A percentile compares a stretch with the other conserved stretches of the same genome.
Evolutionary conservation across 345 rosid species (phyloP).

Genomic region (Eucalyptus polybractea): DNA sequence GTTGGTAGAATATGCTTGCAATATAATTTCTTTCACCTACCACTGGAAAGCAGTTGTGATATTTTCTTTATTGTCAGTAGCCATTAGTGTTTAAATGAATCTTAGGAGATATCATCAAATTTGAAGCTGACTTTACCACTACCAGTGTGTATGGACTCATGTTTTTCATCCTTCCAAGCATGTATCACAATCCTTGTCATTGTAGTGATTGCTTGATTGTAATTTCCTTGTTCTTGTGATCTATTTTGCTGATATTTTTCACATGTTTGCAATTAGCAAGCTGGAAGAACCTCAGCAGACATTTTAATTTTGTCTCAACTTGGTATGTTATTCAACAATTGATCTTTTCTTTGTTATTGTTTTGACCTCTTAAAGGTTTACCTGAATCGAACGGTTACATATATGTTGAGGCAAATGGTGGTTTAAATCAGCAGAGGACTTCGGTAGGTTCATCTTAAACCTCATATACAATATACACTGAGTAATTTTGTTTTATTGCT

Average conservation of each 20-base stretch:
- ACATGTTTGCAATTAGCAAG: neutral
- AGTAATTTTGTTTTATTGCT: neutral
- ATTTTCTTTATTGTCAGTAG: neutral
- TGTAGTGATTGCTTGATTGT: neutral
- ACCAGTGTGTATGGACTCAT: neutral
- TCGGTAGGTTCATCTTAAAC: conserved; percentile 54
- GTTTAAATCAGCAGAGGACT: conserved; percentile 95
- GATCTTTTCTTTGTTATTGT: neutral
- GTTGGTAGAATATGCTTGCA: neutral
- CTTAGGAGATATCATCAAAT: neutral
- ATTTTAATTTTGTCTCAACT: neutral
- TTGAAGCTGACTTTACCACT: neutral
- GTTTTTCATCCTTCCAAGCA: neutral
- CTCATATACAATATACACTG: neutral
- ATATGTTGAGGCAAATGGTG: conserved; percentile 97
- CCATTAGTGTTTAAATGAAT: neutral
- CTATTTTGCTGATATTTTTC: neutral
- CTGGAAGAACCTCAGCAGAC: neutral
- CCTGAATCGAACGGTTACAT: conserved; percentile 96
- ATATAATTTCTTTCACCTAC: neutral
- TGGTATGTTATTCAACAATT: neutral
- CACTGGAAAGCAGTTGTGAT: neutral
- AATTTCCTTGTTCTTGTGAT: neutral
- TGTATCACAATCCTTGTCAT: neutral
- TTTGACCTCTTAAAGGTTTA: conserved; percentile 28